Evolutionary conservation across 2,329 filamentous ascomycete genomes (phyloP).

Genomic region (Sporothrix inflata): DNA sequence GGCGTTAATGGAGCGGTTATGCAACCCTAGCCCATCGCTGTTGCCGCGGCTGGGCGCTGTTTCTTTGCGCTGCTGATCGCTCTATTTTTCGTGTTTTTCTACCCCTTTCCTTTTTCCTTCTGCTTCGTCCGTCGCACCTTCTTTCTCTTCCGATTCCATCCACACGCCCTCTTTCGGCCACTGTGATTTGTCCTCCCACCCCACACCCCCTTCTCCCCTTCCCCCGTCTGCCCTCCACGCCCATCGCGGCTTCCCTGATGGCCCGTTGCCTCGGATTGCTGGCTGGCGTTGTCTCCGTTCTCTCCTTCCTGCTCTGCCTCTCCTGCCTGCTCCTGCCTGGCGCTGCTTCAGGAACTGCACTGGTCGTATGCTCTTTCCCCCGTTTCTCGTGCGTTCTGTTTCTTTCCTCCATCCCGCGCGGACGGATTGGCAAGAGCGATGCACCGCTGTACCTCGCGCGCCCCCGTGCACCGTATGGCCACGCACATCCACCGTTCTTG

Average conservation of each 20-base stretch:
- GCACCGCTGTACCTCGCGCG: conserved; percentile 2
- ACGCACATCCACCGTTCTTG: background rate
- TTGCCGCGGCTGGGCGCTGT: conserved; percentile 15
- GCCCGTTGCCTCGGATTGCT: conserved; percentile 24
- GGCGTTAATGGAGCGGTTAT: conserved; percentile 10
- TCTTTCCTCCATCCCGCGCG: conserved; percentile 14
- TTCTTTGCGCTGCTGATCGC: background rate
- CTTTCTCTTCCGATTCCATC: conserved; percentile 12
- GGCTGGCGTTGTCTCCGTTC: background rate
- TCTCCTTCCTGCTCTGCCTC: conserved; percentile 8
- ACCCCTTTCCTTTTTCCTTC: background rate
- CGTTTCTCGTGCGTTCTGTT: background rate
- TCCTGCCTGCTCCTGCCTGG: conserved; percentile 4
- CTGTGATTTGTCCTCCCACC: conserved; percentile 3
- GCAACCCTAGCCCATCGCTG: background rate
- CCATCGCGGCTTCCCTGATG: conserved; percentile 14
- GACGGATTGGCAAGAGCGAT: conserved; percentile 16
- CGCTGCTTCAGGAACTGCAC: conserved; percentile 16
- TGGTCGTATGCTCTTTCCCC: conserved; percentile 10
- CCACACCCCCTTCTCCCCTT: conserved; percentile 12
- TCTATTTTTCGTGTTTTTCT: background rate
- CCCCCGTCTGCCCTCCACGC: background rate
- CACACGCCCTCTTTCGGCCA: background rate
- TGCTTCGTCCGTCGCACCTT: conserved; percentile 10
- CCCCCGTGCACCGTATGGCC: conserved; percentile 20